phyloP scores from a whole-genome alignment of 768 basidiomycete genomes.

The Russula griseocarnosa region DNA sequence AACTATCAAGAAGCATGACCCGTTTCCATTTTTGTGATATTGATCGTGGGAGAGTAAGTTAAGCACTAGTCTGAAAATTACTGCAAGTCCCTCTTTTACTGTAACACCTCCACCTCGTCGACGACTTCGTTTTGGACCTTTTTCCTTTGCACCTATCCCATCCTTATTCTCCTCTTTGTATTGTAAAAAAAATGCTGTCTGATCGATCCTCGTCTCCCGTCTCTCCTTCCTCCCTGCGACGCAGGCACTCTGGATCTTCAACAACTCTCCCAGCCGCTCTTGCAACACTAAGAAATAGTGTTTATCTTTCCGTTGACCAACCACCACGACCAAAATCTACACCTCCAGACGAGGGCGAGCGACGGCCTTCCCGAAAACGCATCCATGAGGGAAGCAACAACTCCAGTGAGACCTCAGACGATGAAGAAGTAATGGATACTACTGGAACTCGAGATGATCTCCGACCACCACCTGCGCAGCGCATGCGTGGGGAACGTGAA shows the following conservation, averaged over 20 bases:
- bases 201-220: conserved; percentile 13
- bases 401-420: conserved; percentile 33
- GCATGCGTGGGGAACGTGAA: conserved; percentile 3
- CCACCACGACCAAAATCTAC: conserved; percentile 74
- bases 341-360: conserved; percentile 56
- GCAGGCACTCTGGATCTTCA: conserved; percentile 60
- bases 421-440: conserved; percentile 48
- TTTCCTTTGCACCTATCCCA: background rate
- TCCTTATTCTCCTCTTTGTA: background rate
- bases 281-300: conserved; percentile 30
- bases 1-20: background rate
- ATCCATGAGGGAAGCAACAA: conserved; percentile 20
- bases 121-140: background rate
- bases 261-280: conserved; percentile 36
- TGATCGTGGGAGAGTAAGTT: conserved; percentile 19
- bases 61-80: background rate
- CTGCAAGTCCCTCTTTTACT: background rate
- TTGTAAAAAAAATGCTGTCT: conserved; percentile 15
- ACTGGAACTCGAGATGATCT: conserved; percentile 5
- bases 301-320: conserved; percentile 38
- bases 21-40: background rate
- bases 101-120: background rate
- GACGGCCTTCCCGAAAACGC: conserved; percentile 43
- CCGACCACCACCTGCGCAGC: conserved; percentile 1
- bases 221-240: conserved; percentile 34